phyloP scores from a whole-genome alignment of 2,329 filamentous ascomycete genomes.

The Hymenoscyphus fraxineus region DNA sequence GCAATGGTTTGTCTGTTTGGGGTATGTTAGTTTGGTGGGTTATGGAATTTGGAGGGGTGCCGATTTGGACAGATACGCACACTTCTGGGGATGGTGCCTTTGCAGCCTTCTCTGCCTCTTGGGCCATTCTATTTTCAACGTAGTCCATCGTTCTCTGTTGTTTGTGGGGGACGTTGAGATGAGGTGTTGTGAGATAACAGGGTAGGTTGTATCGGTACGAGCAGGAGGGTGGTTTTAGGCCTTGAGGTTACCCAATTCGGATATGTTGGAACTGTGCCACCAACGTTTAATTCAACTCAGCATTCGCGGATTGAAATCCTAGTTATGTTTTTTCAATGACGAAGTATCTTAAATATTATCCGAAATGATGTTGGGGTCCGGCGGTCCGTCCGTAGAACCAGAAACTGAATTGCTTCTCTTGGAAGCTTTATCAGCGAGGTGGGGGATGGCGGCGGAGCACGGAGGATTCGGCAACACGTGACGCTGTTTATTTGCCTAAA shows the following conservation, averaged over 20 bases:
- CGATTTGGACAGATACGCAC: constrained; percentile 19
- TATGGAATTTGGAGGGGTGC: constrained; percentile 8
- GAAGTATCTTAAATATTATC: not conserved
- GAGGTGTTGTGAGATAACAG: not conserved
- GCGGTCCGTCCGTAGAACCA: not conserved
- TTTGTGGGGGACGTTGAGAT: not conserved
- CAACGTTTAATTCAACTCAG: not conserved
- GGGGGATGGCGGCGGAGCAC: no score
- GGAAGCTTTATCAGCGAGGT: not conserved
- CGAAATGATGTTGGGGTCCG: constrained; percentile 1
- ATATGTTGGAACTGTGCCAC: not conserved
- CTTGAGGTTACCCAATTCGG: constrained; percentile 2
- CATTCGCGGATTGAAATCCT: constrained; percentile 4
- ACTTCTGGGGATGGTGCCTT: constrained; percentile 33
- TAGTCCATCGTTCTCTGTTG: constrained; percentile 31
- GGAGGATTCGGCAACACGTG: not conserved
- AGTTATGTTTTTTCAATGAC: not conserved
- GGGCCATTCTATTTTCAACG: constrained; percentile 35
- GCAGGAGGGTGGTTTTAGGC: not conserved
- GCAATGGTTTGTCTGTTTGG: constrained; percentile 38
- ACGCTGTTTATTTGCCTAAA: not conserved
- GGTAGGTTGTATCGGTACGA: not conserved
- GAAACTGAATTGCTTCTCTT: not conserved
- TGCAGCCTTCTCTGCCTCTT: constrained; percentile 32
- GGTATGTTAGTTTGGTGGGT: not conserved